Base-by-base conservation (phyloP, 2,329 filamentous ascomycete genomes). In the Fusarium torulosum region DNA sequence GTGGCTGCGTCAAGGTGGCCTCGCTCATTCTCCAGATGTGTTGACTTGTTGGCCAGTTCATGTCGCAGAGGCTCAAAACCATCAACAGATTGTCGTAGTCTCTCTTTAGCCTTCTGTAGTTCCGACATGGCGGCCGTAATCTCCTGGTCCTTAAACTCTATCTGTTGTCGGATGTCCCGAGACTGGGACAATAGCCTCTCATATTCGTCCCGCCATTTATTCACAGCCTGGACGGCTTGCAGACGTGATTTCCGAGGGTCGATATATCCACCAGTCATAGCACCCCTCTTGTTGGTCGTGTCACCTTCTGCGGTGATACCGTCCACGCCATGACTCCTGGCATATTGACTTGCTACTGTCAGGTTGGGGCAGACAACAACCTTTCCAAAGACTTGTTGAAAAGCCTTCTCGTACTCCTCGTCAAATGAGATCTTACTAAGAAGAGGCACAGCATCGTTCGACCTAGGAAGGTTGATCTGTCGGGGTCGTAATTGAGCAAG, bases 241-340 rank as follows among this genome's bases (percentile, higher is more conserved):
- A 98, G 84, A 21, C 95, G 90, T 2, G 95, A 98, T 70, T 90
- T 91, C 33, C 91, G 88, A 13, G 91, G 88, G 75, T 99, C 96
- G 66, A 97, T 91, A 75, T 91, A 99, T 72, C 96, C 96, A 83
- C 96, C 96, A 47, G 94, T 97, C 82, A 99, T 88, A 15, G 94
- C 95, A 79, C 96, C 96, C 72, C 95, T 91, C 81, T 96, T 97
- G 80, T 97, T 96, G 2, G 94, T 94, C 31, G 93, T 93, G 78
- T 98, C 95, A 78, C 96, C 96, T 58, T 98, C 94, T 5, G 93
- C 91, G 0, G 96, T 99, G 69, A 99, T 97, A 33, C 93, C 94
- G 72, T 94, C 94, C 23, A 98, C 90, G 19, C 92, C 92, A 74
- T 98, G 95, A 72, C 92, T 97, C 74, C 95, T 89, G 21, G 96